Evolutionary conservation across 257 asterid species (phyloP), one percentile per base, ranked within the genome.

Genomic region (Primulina tabacum): DNA sequence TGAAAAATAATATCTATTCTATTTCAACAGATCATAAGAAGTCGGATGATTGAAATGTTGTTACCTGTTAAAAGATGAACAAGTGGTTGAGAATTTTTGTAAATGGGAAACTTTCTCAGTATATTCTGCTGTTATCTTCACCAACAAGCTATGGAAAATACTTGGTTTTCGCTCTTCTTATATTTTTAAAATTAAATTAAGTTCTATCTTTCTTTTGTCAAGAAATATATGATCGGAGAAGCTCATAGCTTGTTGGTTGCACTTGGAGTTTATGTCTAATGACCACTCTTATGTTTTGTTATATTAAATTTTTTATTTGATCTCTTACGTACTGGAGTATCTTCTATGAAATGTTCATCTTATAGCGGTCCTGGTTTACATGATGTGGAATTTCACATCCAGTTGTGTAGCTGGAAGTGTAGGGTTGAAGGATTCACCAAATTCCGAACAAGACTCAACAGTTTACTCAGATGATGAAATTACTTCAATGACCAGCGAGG

Each of bases 301-400:
- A 24, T 37, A 1, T 24, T 32, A 30, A 4, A 55, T 43, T 32
- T 64, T 52, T 61, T 70, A 65, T 77, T 43, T 30, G 6, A 30
- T 33, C 61, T 74, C 71, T 55, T 71, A 75, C 78, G 68, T 55
- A 57, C 62, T 64, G 68, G 73, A 65, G 57, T 58, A 30, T 56
- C 68, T 29, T 38, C 78, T n/a, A 3, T 60, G 68, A 75, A 74
- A 75, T 59, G 72, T 29, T 69, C 60, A 18, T 73, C 58, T 68
- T 60, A 47, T 81, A 67, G 78, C 65, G 57, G 57, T 63, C 34
- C 64, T 58, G 43, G 64, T 28, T 56, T 72, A 64, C 76, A 80
- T 32, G 59, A 92, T 92, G 96, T 85, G 93, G 90, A 86, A 82
- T 71, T 86, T 87, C 57, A 90, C 95, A 73, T 92, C 98, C 60